A percentile compares a stretch with the other conserved stretches of the same genome.
phyloP scores from a whole-genome alignment of 345 rosid genomes.

The Tarenaya hassleriana region DNA sequence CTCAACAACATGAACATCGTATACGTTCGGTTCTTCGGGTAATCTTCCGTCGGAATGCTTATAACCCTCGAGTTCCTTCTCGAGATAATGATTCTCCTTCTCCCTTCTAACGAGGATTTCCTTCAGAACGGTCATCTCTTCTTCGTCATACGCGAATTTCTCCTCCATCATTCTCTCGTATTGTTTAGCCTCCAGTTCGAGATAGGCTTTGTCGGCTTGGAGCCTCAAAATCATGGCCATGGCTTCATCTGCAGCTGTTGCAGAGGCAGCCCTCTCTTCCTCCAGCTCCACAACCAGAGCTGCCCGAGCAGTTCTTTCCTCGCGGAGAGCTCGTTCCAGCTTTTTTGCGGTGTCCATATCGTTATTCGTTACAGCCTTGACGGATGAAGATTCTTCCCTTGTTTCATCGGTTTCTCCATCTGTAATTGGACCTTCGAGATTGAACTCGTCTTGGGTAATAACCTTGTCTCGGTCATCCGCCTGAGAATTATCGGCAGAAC shows the following conservation, averaged over 20 bases:
- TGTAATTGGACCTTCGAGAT: too few relatives aligned
- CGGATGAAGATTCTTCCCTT: slow-evolving; percentile 18
- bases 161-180: slow-evolving; percentile 86
- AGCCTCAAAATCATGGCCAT: slow-evolving; percentile 84
- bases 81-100: slow-evolving; percentile 67
- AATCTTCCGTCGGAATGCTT: slow-evolving; percentile 35
- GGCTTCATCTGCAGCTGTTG: slow-evolving; percentile 85
- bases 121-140: slow-evolving; percentile 79
- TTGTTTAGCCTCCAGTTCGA: slow-evolving; percentile 87
- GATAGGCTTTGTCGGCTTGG: slow-evolving; percentile 71
- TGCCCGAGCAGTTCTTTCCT: slow-evolving; percentile 41
- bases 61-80: slow-evolving; percentile 70
- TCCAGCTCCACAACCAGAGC: slow-evolving; percentile 57
- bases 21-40: slow-evolving; percentile 39
- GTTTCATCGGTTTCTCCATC: too few relatives aligned
- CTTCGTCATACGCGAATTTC: slow-evolving; percentile 69
- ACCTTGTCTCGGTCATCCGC: too few relatives aligned
- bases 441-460: too few relatives aligned
- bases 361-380: not conserved
- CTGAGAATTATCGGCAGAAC: too few relatives aligned
- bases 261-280: slow-evolving; percentile 80
- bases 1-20: slow-evolving; percentile 68
- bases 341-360: slow-evolving; percentile 20
- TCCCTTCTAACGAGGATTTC: slow-evolving; percentile 75
- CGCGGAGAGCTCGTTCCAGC: slow-evolving; percentile 49